Conservation (phyloP, 2,329 filamentous ascomycete genomes). For the Lecanicillium sp. region DNA sequence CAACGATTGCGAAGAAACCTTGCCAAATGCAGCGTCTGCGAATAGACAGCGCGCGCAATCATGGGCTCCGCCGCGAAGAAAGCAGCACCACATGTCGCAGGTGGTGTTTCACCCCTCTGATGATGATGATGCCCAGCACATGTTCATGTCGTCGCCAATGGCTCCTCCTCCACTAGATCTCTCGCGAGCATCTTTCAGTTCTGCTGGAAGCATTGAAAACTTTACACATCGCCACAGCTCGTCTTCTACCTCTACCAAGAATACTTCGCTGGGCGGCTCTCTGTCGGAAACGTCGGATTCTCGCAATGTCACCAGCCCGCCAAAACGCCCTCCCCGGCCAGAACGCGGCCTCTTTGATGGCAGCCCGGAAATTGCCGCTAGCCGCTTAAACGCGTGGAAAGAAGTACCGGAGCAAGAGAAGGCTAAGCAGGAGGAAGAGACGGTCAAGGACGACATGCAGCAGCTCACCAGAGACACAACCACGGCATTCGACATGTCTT, state of each 20-base stretch:
- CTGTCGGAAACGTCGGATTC: neutral
- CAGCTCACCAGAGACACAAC: slow-evolving; percentile 2
- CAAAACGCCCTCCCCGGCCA: slow-evolving; percentile 6
- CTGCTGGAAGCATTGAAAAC: neutral
- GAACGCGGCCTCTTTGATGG: slow-evolving; percentile 5
- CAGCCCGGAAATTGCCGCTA: neutral
- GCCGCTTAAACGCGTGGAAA: neutral
- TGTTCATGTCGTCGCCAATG: neutral
- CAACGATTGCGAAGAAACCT: too few relatives aligned
- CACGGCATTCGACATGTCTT: too few relatives aligned
- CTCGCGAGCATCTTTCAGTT: neutral
- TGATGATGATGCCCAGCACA: slow-evolving; percentile 3
- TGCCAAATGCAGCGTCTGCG: too few relatives aligned
- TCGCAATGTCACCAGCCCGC: neutral
- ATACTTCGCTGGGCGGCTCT: neutral
- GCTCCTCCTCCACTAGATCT: slow-evolving; percentile 1
- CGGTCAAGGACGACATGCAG: neutral
- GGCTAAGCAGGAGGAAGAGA: slow-evolving; percentile 1
- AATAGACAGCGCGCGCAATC: slow-evolving; percentile 5
- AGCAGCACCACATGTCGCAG: neutral
- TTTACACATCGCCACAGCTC: slow-evolving; percentile 1
- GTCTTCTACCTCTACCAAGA: slow-evolving; percentile 1
- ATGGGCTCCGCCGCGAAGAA: slow-evolving; percentile 1
- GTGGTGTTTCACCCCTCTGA: slow-evolving; percentile 1
- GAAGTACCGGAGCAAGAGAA: neutral